Conservation (phyloP, 78 protist genomes). For the Creolimax fragrantissima region DNA sequence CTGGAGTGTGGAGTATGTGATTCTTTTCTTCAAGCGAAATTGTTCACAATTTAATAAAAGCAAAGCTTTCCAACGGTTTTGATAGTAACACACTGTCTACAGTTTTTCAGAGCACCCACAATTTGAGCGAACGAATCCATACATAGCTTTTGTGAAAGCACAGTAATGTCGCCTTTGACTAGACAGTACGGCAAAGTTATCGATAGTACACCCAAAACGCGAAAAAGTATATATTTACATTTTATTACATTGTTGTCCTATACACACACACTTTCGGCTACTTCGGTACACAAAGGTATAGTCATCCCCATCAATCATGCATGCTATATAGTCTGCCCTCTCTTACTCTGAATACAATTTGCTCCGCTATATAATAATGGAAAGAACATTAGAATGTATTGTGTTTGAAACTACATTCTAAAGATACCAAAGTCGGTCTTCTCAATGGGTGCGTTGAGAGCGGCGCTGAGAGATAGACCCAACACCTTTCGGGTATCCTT, state of each 20-base stretch:
- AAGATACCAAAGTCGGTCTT: constrained; percentile 64
- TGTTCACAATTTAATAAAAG: too few species aligned
- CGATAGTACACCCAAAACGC: too few species aligned
- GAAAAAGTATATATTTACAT: background rate
- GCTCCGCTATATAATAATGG: background rate
- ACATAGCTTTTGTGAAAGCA: too few species aligned
- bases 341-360: background rate
- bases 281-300: background rate
- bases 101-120: too few species aligned
- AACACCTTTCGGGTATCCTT: constrained; percentile 60
- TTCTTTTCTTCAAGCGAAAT: too few species aligned
- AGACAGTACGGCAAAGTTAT: too few species aligned
- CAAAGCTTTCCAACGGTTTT: too few species aligned
- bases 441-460: constrained; percentile 55
- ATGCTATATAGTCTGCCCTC: background rate
- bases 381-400: background rate
- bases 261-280: background rate
- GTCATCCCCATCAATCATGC: background rate
- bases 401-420: constrained; percentile 59
- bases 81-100: too few species aligned
- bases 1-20: too few species aligned
- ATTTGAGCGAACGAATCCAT: too few species aligned
- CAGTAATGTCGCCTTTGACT: too few species aligned
- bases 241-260: background rate
- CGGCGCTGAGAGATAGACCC: constrained; percentile 61